These are phyloP conservation scores for Chenopodium album DNA, from an alignment of 148 eudicot species.

Conservation along the genomic window DNA sequence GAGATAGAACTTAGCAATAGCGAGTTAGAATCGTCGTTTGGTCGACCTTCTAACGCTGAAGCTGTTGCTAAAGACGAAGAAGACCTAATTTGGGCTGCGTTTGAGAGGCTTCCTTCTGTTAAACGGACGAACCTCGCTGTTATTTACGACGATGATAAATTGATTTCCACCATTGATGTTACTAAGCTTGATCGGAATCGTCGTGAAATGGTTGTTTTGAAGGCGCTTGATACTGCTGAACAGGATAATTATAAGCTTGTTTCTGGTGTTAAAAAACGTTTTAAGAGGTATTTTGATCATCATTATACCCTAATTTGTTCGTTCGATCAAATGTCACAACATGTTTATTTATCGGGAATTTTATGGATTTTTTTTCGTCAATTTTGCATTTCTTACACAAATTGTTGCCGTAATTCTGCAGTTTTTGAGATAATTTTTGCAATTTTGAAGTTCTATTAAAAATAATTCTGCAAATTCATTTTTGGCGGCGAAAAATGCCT, in stretches of 20 bases:
- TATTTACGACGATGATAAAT: slow-evolving; percentile 35
- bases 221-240: slow-evolving; percentile 71
- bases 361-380: background rate
- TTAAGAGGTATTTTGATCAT: slow-evolving; percentile 40
- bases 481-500: no score
- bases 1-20: slow-evolving; percentile 36
- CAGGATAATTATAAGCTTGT: slow-evolving; percentile 78
- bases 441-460: no score
- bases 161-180: slow-evolving; percentile 50
- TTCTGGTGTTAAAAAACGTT: slow-evolving; percentile 74
- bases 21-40: slow-evolving; percentile 38
- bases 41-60: slow-evolving; percentile 61
- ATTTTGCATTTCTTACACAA: no score
- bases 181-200: slow-evolving; percentile 52
- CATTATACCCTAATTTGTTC: background rate
- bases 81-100: slow-evolving; percentile 75
- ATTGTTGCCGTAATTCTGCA: no score
- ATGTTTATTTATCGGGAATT: background rate
- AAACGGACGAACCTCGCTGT: slow-evolving; percentile 55
- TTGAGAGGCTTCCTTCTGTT: slow-evolving; percentile 61
- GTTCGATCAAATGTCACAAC: background rate
- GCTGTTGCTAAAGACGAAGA: slow-evolving; percentile 53
- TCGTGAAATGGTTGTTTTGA: slow-evolving; percentile 62
- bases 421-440: background rate
- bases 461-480: no score